Base-by-base conservation (phyloP, 1,284 basidiomycete genomes). In the Fomitopsis betulina region DNA sequence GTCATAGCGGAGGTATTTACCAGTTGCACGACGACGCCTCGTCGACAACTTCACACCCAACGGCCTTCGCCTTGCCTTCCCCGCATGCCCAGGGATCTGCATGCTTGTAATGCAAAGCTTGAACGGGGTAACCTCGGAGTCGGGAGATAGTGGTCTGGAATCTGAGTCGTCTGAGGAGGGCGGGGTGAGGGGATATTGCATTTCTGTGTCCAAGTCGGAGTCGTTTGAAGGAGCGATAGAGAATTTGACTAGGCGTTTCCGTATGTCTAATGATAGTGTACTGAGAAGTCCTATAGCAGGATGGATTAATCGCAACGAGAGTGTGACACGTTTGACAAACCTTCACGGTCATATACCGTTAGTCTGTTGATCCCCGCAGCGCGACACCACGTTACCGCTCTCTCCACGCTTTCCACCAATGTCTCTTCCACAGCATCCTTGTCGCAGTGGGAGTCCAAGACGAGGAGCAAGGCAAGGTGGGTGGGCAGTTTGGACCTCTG, bases 161-260 rank as follows among this genome's bases (percentile, higher is more conserved):
- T 80, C 81, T 23, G 86, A 82, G 63, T 80, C 78, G 65, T 89
- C 87, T 8, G 89, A 90, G 21, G 79, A 73, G 2, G 89, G 89
- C 27, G 89, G 89, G 0, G 89, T 91, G 55, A 82, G 74, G 43
- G 88, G 87, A 67, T 84, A 89, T 66, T 83, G 81, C 3, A 80
- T 68, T 21, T 73, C 72, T 30, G 68, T 66, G 62, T 85, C 85
- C 15, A 79, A 79, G 52, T 78, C 79, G 50, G 76, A 77, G 27
- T 76, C 78, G 50, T 79, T 75, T 56, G 74, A 70, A 8, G 71
- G 67, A n/a, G 63, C 60, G 37, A 66, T 67, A 47, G 69, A 63
- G 40, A 64, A 58, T 23, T 68, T 60, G 42, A 70, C 58, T 39
- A 81, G 66, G 53, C 70, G 72, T 57, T 72, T 70, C 53, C 71